Base-by-base conservation (phyloP, 768 basidiomycete species). In the Suillus subalutaceus region DNA sequence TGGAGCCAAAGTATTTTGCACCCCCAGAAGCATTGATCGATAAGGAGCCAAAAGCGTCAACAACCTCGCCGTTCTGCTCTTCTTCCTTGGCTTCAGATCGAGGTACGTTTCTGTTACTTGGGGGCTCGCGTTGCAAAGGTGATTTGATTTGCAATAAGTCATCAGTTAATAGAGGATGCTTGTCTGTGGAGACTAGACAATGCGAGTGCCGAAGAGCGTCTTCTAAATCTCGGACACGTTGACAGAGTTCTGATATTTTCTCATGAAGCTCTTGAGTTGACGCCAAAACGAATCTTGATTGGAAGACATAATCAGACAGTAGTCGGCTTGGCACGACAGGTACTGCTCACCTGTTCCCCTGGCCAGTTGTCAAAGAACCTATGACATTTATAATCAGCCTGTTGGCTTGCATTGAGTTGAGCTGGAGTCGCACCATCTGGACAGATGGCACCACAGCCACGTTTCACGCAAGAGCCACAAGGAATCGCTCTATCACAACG, bases 251-350 rank as follows among this genome's bases (percentile, higher is more conserved):
- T 23, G 85, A 80, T 63, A 93, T 93, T 76, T 93, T 93, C 76
- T 93, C 91, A 72, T 93, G 92, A 1, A 93, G 81, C 69, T 93
- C 91, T 75, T 90, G 89, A 0, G 90, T 92, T 0, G 90, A 90
- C 0, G 90, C 92, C 37, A 93, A 85, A 1, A 93, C 90, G 71
- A 93, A 93, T 26, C 91, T 90, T 68, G 2, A 60, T 62, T n/a
- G 20, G 30, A 68, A 48, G 67, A 63, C 20, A 58, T 10, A 4
- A 37, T 59, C 35, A 69, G 68, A 50, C 15, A 30, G 57, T 43
- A 35, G 52, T 48, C 4, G 53, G 26, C 62, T 23, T 0, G 18
- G 32, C 62, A 59, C 59, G 0, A 46, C 2, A 40, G 23, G 35
- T 41, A 63, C 67, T 38, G 72, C 79, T 58, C 70, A 90, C 90